Evolutionary conservation across 192 early-diverging fungal species (phyloP), one percentile per base, ranked within the genome.

Genomic region (Jimgerdemannia lactiflua): DNA sequence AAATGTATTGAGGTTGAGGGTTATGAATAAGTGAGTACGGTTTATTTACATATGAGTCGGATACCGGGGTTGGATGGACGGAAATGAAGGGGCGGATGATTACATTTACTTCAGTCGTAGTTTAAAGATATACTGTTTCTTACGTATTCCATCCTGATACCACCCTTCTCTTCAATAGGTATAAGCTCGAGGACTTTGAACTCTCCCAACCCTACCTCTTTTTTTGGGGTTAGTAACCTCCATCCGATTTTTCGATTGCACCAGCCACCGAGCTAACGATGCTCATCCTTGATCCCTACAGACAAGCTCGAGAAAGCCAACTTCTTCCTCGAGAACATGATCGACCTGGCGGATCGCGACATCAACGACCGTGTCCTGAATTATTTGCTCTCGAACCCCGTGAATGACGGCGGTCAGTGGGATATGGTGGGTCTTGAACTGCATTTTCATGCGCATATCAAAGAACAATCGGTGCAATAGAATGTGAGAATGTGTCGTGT

Each of bases 301-400:
- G 93, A 95, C 78, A 95, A 93, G 83, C 83, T 94, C 42, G 93
- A 94, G 75, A 95, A 94, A 84, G 83, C 89, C 71, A 95, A 95
- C 78, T 94, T 89, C 86, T 94, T 94, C 82, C 76, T 94, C 72
- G 93, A 93, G 74, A 90, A 87, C 75, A 86, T 94, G 78, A 90
- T 94, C 78, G 84, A 85, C 39, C 79, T 91, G 41, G 83, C 84
- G 19, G 87, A 91, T 49, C 77, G 84, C 67, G 86, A 91, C 39
- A 78, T 93, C 18, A 85, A 90, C 65, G 88, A 88, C 43, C 89
- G 91, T 42, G 85, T 91, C 6, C 84, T 94, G 42, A 90, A 93
- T 80, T 92, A 89, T 70, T 72, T 94, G 71, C 81, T 94, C 39
- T 83, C 83, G 64, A 83, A 83, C 29, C 92, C 93, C n/a, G 77